Evolutionary conservation across 1,284 basidiomycete genomes (phyloP).

Genomic region (Albatrellus sp.): DNA sequence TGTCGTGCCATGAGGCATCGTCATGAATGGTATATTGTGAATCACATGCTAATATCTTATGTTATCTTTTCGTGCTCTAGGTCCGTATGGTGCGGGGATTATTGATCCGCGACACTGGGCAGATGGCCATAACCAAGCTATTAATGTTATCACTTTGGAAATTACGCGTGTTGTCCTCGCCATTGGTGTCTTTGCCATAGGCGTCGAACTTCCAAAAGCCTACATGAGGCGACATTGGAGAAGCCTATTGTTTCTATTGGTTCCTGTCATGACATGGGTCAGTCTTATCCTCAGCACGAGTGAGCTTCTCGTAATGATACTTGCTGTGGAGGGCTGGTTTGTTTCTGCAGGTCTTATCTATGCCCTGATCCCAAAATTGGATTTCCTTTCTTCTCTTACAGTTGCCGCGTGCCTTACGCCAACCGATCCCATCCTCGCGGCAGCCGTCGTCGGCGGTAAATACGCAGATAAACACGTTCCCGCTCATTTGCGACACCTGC

Average conservation of each 20-base stretch:
- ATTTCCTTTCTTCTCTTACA: conserved; percentile 78
- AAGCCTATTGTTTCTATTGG: conserved; percentile 77
- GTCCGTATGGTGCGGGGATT: conserved; percentile 77
- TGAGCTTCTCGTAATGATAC: conserved; percentile 5
- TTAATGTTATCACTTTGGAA: conserved; percentile 75
- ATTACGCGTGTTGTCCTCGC: conserved; percentile 94
- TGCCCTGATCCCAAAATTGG: conserved; percentile 76
- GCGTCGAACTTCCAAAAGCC: conserved; percentile 89
- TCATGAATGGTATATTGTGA: not conserved
- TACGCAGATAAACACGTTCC: conserved; percentile 99
- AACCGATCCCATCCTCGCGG: conserved; percentile 89
- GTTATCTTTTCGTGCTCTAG: conserved; percentile 22
- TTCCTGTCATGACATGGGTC: conserved; percentile 85
- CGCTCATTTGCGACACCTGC: conserved; percentile 81
- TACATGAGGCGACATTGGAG: conserved; percentile 90
- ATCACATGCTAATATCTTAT: not conserved
- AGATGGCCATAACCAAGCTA: conserved; percentile 32
- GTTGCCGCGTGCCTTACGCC: conserved; percentile 93
- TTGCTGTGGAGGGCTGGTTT: conserved; percentile 66
- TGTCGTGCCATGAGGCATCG: not conserved
- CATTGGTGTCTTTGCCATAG: conserved; percentile 95
- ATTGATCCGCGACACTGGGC: conserved; percentile 86
- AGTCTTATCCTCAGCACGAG: conserved; percentile 17
- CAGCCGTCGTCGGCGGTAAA: conserved; percentile 89
- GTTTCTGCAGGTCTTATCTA: conserved; percentile 83